phyloP scores from a whole-genome alignment of 495 filamentous ascomycete genomes.

The Talaromyces adpressus region DNA sequence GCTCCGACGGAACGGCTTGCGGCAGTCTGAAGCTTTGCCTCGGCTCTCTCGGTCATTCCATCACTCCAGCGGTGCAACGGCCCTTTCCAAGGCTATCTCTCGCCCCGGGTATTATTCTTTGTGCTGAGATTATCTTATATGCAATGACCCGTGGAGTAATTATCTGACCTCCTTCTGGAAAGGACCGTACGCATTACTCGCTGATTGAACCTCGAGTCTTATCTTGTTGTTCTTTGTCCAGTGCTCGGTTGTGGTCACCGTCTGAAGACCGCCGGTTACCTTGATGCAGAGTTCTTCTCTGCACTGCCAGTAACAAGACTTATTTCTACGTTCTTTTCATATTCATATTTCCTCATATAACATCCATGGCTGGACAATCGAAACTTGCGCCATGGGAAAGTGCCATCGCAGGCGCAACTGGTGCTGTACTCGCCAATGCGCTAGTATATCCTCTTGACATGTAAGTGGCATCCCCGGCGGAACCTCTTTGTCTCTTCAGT shows the following conservation, averaged over 20 bases:
- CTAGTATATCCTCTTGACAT: slow-evolving; percentile 96
- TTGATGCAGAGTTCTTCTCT: neutral
- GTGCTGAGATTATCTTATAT: neutral
- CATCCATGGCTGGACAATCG: slow-evolving; percentile 68
- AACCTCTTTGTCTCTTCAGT: neutral
- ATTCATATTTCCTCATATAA: neutral
- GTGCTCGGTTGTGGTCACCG: neutral
- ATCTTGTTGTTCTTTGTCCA: neutral
- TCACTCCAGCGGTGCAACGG: neutral
- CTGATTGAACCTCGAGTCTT: neutral
- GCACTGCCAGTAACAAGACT: neutral
- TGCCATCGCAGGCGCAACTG: slow-evolving; percentile 87
- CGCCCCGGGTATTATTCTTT: neutral
- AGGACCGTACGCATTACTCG: neutral
- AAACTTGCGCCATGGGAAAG: slow-evolving; percentile 94
- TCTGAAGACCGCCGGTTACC: neutral
- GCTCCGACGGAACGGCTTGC: neutral
- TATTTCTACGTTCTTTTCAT: neutral
- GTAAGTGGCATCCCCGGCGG: slow-evolving; percentile 42
- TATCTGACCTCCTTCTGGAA: neutral
- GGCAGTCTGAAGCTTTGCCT: slow-evolving; percentile 7
- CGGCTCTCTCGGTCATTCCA: slow-evolving; percentile 5
- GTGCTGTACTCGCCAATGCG: slow-evolving; percentile 91
- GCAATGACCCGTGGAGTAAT: neutral
- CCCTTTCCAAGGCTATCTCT: neutral